These are phyloP conservation scores for Phellinidium pouzarii DNA, from an alignment of 1,284 basidiomycete genomes.

Conservation along the genomic window DNA sequence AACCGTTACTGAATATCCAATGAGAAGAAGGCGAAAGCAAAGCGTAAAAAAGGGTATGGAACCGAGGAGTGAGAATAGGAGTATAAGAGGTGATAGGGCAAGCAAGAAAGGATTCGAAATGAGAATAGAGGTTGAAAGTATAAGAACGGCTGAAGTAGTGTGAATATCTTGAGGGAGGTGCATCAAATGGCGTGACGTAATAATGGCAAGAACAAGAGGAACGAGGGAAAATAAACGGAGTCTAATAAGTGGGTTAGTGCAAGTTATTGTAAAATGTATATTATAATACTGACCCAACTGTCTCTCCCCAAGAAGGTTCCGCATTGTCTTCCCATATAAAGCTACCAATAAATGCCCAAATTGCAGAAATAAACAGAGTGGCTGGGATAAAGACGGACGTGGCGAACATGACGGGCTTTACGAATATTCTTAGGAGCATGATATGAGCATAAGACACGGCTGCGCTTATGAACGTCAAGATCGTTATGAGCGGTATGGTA, in stretches of 20 bases:
- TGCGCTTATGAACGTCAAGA: constrained; percentile 71
- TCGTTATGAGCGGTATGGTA: constrained; percentile 77
- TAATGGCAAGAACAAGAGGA: constrained; percentile 62
- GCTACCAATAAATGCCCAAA: constrained; percentile 86
- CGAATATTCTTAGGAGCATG: constrained; percentile 69
- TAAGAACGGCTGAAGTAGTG: constrained; percentile 70
- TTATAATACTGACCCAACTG: constrained; percentile 56
- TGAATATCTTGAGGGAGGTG: constrained; percentile 60
- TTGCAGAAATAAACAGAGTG: constrained; percentile 71
- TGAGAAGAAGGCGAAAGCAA: constrained; percentile 73
- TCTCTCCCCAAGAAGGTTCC: constrained; percentile 73
- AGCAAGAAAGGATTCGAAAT: constrained; percentile 77
- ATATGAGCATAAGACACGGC: constrained; percentile 71
- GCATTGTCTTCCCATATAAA: constrained; percentile 75
- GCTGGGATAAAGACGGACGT: constrained; percentile 78
- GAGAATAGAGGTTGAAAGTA: constrained; percentile 74
- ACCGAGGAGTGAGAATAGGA: constrained; percentile 63
- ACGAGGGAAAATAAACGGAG: constrained; percentile 74
- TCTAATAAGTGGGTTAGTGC: constrained; percentile 27
- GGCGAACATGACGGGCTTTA: constrained; percentile 74
- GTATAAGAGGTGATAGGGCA: constrained; percentile 71
- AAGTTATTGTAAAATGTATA: not conserved
- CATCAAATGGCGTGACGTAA: constrained; percentile 69
- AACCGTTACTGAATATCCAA: constrained; percentile 49
- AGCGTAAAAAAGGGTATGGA: constrained; percentile 85